Conservation (phyloP, 1,284 basidiomycete genomes). For the Cryptococcus jaspeensis region DNA sequence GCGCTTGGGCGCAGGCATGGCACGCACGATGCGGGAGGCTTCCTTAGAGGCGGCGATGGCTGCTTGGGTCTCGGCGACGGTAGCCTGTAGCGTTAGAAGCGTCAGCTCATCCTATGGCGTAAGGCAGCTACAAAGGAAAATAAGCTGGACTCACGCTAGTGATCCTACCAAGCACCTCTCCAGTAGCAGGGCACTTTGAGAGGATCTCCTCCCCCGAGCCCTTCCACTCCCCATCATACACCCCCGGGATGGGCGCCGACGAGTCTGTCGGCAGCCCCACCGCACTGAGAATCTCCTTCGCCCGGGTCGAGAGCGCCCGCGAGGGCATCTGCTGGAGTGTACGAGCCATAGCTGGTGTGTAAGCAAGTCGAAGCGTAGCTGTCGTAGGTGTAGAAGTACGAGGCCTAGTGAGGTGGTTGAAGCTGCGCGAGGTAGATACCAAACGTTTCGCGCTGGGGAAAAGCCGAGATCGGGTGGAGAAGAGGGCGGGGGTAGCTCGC, state of each 20-base stretch:
- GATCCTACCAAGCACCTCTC: constrained; percentile 41
- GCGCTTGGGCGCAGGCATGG: constrained; percentile 77
- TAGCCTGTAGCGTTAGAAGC: constrained; percentile 24
- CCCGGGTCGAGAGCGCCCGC: constrained; percentile 35
- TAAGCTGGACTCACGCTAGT: constrained; percentile 28
- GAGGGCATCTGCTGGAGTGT: neutral
- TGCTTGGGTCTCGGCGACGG: constrained; percentile 24
- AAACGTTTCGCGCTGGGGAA: too few relatives aligned
- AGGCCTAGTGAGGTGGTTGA: too few relatives aligned
- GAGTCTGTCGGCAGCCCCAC: constrained; percentile 34
- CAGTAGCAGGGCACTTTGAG: constrained; percentile 44
- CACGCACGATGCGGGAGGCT: constrained; percentile 69
- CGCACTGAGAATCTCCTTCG: constrained; percentile 33
- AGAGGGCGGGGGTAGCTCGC: neutral
- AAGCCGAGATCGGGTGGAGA: neutral
- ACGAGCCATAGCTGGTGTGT: too few relatives aligned
- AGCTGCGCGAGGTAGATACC: too few relatives aligned
- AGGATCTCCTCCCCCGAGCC: constrained; percentile 37
- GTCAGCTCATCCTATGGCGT: too few relatives aligned
- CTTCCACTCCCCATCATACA: constrained; percentile 45
- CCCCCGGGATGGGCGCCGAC: constrained; percentile 27
- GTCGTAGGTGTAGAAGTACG: too few relatives aligned
- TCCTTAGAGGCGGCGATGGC: constrained; percentile 29
- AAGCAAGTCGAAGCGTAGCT: too few relatives aligned
- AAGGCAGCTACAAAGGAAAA: neutral